Percentiles rank a stretch among this genome's conserved stretches.
Evolutionary conservation across 805 yeast genomes (phyloP).

Genomic region (Saccharomycodes ludwigii): DNA sequence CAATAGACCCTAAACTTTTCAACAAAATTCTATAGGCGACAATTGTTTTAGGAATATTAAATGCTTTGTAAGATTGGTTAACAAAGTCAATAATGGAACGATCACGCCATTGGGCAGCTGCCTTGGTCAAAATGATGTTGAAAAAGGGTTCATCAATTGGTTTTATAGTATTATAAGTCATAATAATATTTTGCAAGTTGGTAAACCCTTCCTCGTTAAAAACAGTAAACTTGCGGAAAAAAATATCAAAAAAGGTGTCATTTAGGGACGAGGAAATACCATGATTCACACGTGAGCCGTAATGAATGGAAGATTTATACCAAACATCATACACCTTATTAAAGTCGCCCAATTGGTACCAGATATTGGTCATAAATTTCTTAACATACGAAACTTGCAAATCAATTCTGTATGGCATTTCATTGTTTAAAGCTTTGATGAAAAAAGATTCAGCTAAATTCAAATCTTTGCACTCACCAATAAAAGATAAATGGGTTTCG

Average conservation of each 20-base stretch:
- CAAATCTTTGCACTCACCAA: slow-evolving; percentile 66
- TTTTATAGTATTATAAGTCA: slow-evolving; percentile 42
- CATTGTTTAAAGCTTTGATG: slow-evolving; percentile 54
- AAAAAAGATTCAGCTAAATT: slow-evolving; percentile 62
- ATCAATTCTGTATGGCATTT: slow-evolving; percentile 60
- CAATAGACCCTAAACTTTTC: slow-evolving; percentile 59
- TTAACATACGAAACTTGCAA: slow-evolving; percentile 66
- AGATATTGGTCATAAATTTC: slow-evolving; percentile 48
- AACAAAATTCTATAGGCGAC: slow-evolving; percentile 62
- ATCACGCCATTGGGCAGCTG: slow-evolving; percentile 52
- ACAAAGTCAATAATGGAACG: slow-evolving; percentile 52
- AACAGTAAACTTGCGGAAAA: slow-evolving; percentile 44
- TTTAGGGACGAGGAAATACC: slow-evolving; percentile 64
- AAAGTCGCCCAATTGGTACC: slow-evolving; percentile 44
- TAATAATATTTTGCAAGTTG: slow-evolving; percentile 44
- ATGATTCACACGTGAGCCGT: slow-evolving; percentile 45
- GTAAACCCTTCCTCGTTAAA: slow-evolving; percentile 41
- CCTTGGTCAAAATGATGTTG: slow-evolving; percentile 57
- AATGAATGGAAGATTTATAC: slow-evolving; percentile 47
- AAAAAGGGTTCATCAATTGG: slow-evolving; percentile 70
- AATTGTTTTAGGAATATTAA: slow-evolving; percentile 46
- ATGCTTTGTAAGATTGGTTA: slow-evolving; percentile 44
- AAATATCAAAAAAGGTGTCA: slow-evolving; percentile 53
- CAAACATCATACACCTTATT: slow-evolving; percentile 49
- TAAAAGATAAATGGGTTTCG: slow-evolving; percentile 65